These are phyloP conservation scores for Daldinia decipiens DNA, from an alignment of 495 filamentous ascomycete species.

Conservation along the genomic window DNA sequence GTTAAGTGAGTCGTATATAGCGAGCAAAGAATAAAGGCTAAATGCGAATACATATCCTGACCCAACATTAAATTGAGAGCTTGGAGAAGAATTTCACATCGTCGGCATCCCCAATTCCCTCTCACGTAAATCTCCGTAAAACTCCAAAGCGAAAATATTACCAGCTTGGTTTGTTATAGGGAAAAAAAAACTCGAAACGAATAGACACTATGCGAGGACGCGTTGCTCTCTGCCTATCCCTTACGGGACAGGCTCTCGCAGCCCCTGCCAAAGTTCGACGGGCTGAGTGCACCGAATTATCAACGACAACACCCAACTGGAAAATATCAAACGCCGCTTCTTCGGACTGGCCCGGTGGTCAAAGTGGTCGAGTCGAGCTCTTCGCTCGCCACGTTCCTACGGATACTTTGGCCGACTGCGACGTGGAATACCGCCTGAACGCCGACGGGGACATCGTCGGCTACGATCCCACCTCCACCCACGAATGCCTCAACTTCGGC, in stretches of 20 bases:
- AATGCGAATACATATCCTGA: conserved; percentile 20
- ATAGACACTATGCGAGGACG: conserved; percentile 2
- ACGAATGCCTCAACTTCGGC: conserved; percentile 39
- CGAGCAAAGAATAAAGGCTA: conserved; percentile 28
- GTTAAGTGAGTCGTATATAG: conserved; percentile 23
- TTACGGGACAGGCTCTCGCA: conserved; percentile 20
- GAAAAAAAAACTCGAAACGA: conserved; percentile 4
- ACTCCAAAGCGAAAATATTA: not conserved
- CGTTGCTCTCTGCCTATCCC: conserved; percentile 20
- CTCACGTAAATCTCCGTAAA: not conserved
- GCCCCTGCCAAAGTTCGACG: not conserved
- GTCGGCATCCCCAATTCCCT: not conserved
- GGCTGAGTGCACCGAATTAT: conserved; percentile 22
- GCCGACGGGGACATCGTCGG: conserved; percentile 23
- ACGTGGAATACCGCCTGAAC: conserved; percentile 37
- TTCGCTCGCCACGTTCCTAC: conserved; percentile 37
- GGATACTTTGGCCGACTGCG: conserved; percentile 17
- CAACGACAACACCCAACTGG: conserved; percentile 32
- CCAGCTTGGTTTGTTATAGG: not conserved
- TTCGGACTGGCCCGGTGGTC: conserved; percentile 41
- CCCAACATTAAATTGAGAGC: conserved; percentile 18
- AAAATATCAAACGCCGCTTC: conserved; percentile 30
- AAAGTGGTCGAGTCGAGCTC: conserved; percentile 35
- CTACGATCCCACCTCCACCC: conserved; percentile 26
- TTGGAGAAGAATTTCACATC: conserved; percentile 1